These are phyloP conservation scores for Clavispora phyllophila DNA, from an alignment of 805 yeast species.

Conservation along the genomic window DNA sequence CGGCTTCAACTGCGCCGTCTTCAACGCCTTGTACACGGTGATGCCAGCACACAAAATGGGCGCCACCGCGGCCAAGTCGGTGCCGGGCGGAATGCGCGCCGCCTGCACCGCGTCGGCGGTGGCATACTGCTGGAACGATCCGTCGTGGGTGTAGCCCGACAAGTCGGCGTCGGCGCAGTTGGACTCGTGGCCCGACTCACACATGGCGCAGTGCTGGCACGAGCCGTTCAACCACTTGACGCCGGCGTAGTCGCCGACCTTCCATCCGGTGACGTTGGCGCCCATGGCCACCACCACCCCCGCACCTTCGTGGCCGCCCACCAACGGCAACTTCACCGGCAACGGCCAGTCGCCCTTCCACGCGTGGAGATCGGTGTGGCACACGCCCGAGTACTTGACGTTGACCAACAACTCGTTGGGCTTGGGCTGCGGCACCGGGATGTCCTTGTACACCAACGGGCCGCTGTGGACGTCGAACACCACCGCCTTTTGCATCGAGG, in stretches of 20 bases:
- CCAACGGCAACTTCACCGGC: slow-evolving; percentile 9
- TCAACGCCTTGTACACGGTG: slow-evolving; percentile 11
- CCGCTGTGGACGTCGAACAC: slow-evolving; percentile 10
- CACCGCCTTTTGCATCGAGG: slow-evolving; percentile 8
- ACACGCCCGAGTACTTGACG: slow-evolving; percentile 11
- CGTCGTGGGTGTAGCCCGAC: slow-evolving; percentile 12
- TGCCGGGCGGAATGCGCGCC: slow-evolving; percentile 7
- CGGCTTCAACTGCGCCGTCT: slow-evolving; percentile 7
- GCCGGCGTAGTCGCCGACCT: slow-evolving; percentile 11
- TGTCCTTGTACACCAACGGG: slow-evolving; percentile 10
- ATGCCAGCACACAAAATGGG: slow-evolving; percentile 11
- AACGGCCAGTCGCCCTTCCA: slow-evolving; percentile 11
- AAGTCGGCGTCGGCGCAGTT: slow-evolving; percentile 7
- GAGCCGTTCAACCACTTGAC: slow-evolving; percentile 10
- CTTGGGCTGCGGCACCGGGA: slow-evolving; percentile 7
- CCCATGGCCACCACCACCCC: slow-evolving; percentile 11
- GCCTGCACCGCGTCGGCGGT: slow-evolving; percentile 12
- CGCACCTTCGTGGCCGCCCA: slow-evolving; percentile 12
- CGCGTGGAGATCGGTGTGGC: slow-evolving; percentile 12
- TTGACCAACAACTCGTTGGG: slow-evolving; percentile 9
- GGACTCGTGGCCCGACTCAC: slow-evolving; percentile 8
- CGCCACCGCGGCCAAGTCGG: slow-evolving; percentile 9
- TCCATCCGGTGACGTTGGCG: slow-evolving; percentile 7
- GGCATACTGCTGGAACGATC: slow-evolving; percentile 11
- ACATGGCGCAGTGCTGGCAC: slow-evolving; percentile 8